Conservation (phyloP, 2,329 filamentous ascomycete species). For the Aspergillus glaucus region DNA sequence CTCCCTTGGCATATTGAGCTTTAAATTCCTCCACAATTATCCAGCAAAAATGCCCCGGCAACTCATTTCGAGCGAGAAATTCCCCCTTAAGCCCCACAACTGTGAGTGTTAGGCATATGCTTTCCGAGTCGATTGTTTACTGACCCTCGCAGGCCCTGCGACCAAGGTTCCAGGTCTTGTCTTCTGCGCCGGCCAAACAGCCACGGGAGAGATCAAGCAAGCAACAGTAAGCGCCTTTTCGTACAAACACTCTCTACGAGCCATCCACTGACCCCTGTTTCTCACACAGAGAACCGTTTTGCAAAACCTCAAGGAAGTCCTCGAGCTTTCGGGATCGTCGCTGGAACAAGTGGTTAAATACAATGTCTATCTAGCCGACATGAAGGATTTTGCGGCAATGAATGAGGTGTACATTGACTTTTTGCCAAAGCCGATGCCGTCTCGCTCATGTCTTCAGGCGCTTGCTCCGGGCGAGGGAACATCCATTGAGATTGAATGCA, state of each 20-base stretch:
- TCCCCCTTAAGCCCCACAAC: too few species aligned
- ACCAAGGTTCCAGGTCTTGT: conserved; percentile 42
- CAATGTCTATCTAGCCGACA: conserved; percentile 59
- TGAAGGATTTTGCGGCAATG: conserved; percentile 64
- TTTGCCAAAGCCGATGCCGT: conserved; percentile 29
- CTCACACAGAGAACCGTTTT: conserved; percentile 21
- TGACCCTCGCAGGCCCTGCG: conserved; percentile 30
- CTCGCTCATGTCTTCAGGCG: conserved; percentile 38
- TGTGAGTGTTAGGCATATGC: too few species aligned
- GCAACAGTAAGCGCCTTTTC: conserved; percentile 32
- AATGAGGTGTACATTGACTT: conserved; percentile 49
- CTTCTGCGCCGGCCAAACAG: conserved; percentile 45
- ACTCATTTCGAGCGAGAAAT: too few species aligned
- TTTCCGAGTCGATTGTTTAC: background rate
- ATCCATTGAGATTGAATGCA: conserved; percentile 43
- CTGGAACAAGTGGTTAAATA: conserved; percentile 58
- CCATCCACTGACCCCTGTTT: background rate
- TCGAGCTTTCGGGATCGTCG: conserved; percentile 53
- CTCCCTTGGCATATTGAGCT: too few species aligned
- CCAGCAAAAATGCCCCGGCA: too few species aligned
- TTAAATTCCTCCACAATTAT: too few species aligned
- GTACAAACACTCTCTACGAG: background rate
- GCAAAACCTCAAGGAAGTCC: conserved; percentile 54
- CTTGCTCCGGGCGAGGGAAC: conserved; percentile 35
- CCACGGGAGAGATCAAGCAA: conserved; percentile 45